Conservation (phyloP, 2,329 filamentous ascomycete species). For the Lachnellula suecica region DNA sequence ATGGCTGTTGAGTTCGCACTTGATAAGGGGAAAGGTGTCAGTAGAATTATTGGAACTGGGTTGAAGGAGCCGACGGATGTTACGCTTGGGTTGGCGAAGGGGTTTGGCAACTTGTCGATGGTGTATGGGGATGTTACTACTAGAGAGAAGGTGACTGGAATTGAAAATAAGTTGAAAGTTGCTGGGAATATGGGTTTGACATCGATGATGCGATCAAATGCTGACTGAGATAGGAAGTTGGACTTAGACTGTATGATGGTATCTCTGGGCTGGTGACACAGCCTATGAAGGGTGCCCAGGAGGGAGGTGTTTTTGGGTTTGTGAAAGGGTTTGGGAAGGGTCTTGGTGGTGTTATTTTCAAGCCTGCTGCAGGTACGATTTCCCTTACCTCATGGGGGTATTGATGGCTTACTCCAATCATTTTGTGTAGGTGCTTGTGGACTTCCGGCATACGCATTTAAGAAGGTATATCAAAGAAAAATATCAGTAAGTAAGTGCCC, state of each 20-base stretch:
- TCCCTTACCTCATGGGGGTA: background rate
- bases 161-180: constrained; percentile 17
- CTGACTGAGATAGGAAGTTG: constrained; percentile 56
- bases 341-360: constrained; percentile 60
- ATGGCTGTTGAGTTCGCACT: constrained; percentile 12
- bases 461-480: constrained; percentile 65
- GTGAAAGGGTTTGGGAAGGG: constrained; percentile 57
- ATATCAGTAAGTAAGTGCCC: too few relatives aligned
- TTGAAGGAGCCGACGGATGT: constrained; percentile 35
- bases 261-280: constrained; percentile 60
- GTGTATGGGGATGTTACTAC: constrained; percentile 65
- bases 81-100: constrained; percentile 62
- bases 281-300: constrained; percentile 54
- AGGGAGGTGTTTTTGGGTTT: constrained; percentile 51
- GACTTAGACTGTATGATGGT: constrained; percentile 63
- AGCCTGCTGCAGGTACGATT: constrained; percentile 49
- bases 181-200: constrained; percentile 50
- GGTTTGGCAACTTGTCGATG: constrained; percentile 67
- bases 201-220: constrained; percentile 43
- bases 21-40: constrained; percentile 20
- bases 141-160: constrained; percentile 30
- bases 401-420: background rate
- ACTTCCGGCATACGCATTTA: constrained; percentile 58
- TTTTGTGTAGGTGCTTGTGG: constrained; percentile 48
- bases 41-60: constrained; percentile 20